These are phyloP conservation scores for Chlorella sp. DNA, from an alignment of 139 green algal species.

Conservation along the genomic window DNA sequence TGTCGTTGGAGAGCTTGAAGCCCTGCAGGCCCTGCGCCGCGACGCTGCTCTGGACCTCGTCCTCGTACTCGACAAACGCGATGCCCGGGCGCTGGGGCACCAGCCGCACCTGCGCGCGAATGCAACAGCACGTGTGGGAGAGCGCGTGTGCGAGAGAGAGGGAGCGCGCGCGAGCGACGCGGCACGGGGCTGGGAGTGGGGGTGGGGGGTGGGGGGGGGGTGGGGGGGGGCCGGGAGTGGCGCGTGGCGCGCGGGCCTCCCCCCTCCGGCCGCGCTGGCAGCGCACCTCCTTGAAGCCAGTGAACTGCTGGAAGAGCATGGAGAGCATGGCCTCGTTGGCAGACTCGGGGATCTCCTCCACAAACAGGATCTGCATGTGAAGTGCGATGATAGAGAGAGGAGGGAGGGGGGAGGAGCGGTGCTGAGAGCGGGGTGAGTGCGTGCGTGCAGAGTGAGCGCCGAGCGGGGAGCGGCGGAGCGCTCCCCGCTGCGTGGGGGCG, in stretches of 20 bases:
- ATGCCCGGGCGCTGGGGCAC: constrained; percentile 92
- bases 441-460: too few relatives aligned
- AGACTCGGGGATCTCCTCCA: constrained; percentile 89
- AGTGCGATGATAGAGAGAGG: too few relatives aligned
- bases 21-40: constrained; percentile 86
- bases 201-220: too few relatives aligned
- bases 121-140: background rate
- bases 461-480: too few relatives aligned
- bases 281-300: constrained; percentile 86
- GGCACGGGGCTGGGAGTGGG: too few relatives aligned
- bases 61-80: constrained; percentile 94
- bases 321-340: constrained; percentile 87
- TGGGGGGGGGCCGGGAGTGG: too few relatives aligned
- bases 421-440: too few relatives aligned
- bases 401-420: too few relatives aligned
- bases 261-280: constrained; percentile 3
- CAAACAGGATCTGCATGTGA: constrained; percentile 94
- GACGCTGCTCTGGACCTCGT: constrained; percentile 73
- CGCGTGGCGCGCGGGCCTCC: too few relatives aligned
- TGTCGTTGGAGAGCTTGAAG: constrained; percentile 92
- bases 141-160: background rate
- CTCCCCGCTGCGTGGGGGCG: too few relatives aligned
- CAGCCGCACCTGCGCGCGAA: constrained; percentile 92
- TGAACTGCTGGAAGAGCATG: constrained; percentile 96
- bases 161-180: background rate